Conservation (phyloP, 148 eudicot species). For the Rhododendron ferrugineum region DNA sequence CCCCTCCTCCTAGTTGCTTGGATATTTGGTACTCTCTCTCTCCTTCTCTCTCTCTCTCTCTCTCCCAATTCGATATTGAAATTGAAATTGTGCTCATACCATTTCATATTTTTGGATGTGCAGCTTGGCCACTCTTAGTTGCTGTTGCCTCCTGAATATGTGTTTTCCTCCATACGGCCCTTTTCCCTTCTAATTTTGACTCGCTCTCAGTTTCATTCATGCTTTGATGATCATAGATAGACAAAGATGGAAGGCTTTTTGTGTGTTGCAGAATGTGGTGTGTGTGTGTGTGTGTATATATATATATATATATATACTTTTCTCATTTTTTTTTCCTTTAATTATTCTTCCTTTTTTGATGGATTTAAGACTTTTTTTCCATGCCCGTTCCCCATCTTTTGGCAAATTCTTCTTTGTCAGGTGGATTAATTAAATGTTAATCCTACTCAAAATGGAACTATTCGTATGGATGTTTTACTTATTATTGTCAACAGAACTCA, state of each 20-base stretch:
- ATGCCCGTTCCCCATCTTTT: neutral
- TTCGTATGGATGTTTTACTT: neutral
- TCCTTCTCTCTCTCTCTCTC: neutral
- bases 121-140: neutral
- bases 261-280: neutral
- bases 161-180: neutral
- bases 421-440: neutral
- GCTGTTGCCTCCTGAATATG: constrained; percentile 1
- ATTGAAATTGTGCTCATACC: neutral
- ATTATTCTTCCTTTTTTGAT: neutral
- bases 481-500: neutral
- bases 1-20: constrained; percentile 1
- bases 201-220: neutral
- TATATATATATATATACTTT: neutral
- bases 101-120: neutral
- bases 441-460: neutral
- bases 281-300: too few relatives aligned
- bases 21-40: neutral
- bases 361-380: neutral
- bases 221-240: neutral
- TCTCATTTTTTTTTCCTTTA: neutral
- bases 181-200: neutral
- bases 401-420: neutral
- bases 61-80: neutral
- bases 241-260: neutral